A percentile compares a stretch with the other conserved stretches of the same genome.
These are phyloP conservation scores for Hemileccinum impolitum DNA, from an alignment of 768 basidiomycete genomes.

Conservation along the genomic window DNA sequence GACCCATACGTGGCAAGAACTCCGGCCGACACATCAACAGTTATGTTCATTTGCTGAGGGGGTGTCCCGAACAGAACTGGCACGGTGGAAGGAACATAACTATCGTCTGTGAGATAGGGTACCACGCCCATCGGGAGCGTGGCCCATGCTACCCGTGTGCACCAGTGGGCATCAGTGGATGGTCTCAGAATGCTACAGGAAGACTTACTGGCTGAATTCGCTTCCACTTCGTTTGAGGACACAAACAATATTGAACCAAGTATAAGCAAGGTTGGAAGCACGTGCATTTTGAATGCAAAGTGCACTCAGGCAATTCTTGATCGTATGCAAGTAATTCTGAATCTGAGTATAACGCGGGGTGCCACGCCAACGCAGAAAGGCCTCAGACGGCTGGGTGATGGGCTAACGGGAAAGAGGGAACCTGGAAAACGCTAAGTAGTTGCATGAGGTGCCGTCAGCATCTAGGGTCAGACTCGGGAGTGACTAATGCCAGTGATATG, in stretches of 20 bases:
- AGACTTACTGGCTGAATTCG: constrained; percentile 14
- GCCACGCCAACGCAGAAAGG: too few species aligned
- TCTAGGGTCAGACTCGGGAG: too few species aligned
- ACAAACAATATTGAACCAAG: constrained; percentile 1
- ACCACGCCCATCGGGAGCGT: constrained; percentile 22
- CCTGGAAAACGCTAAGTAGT: too few species aligned
- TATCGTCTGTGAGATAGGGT: constrained; percentile 12
- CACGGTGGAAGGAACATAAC: constrained; percentile 12
- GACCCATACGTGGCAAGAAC: constrained; percentile 15
- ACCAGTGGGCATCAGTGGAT: background rate
- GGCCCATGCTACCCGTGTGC: constrained; percentile 23
- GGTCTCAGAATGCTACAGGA: background rate
- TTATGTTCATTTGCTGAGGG: constrained; percentile 26
- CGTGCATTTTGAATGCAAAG: too few species aligned
- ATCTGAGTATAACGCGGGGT: too few species aligned
- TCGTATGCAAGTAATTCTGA: too few species aligned
- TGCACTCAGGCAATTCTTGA: too few species aligned
- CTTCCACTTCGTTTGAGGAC: constrained; percentile 7
- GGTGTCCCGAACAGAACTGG: constrained; percentile 25
- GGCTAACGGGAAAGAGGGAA: too few species aligned
- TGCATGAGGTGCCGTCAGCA: too few species aligned
- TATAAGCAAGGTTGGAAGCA: background rate
- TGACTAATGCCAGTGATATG: too few species aligned
- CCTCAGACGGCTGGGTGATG: too few species aligned
- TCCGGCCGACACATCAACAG: constrained; percentile 15